Evolutionary conservation across 2,329 filamentous ascomycete species (phyloP).

Genomic region (Botrytis sinoallii): DNA sequence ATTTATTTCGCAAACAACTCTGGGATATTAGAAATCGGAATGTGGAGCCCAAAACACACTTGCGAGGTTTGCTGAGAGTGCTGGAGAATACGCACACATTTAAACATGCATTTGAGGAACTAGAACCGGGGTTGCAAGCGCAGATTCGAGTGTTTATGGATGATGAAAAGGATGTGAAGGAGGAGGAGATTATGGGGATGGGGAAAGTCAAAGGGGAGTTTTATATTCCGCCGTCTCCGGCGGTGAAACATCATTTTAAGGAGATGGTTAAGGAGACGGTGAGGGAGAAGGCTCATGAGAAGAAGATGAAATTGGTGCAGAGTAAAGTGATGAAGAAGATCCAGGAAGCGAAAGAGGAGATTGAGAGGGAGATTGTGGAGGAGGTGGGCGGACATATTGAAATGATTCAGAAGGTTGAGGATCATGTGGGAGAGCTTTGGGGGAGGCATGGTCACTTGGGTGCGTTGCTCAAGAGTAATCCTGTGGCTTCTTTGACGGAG

Average conservation of each 20-base stretch:
- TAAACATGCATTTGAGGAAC: slow-evolving; percentile 32
- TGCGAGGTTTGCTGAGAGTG: slow-evolving; percentile 37
- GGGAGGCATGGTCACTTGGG: background rate
- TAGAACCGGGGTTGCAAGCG: slow-evolving; percentile 33
- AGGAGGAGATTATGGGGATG: slow-evolving; percentile 29
- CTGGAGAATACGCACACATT: slow-evolving; percentile 36
- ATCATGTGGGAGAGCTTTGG: slow-evolving; percentile 17
- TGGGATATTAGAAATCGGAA: slow-evolving; percentile 33
- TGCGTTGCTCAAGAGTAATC: background rate
- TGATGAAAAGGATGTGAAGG: slow-evolving; percentile 25
- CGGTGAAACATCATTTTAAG: slow-evolving; percentile 38
- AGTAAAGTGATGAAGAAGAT: slow-evolving; percentile 21
- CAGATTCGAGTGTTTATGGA: slow-evolving; percentile 37
- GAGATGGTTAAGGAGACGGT: slow-evolving; percentile 21
- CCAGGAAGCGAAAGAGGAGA: slow-evolving; percentile 2
- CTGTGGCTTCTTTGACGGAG: background rate
- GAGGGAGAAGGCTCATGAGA: background rate
- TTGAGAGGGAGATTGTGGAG: slow-evolving; percentile 3
- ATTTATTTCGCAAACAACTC: slow-evolving; percentile 34
- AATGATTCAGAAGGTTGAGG: slow-evolving; percentile 21
- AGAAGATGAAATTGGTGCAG: background rate
- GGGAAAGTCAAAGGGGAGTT: slow-evolving; percentile 29
- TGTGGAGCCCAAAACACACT: slow-evolving; percentile 36
- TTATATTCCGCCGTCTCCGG: slow-evolving; percentile 36
- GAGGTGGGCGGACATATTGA: background rate